Evolutionary conservation across 164 flowering plant species (phyloP), one percentile per base, ranked within the genome.

Genomic region (Piper longum): DNA sequence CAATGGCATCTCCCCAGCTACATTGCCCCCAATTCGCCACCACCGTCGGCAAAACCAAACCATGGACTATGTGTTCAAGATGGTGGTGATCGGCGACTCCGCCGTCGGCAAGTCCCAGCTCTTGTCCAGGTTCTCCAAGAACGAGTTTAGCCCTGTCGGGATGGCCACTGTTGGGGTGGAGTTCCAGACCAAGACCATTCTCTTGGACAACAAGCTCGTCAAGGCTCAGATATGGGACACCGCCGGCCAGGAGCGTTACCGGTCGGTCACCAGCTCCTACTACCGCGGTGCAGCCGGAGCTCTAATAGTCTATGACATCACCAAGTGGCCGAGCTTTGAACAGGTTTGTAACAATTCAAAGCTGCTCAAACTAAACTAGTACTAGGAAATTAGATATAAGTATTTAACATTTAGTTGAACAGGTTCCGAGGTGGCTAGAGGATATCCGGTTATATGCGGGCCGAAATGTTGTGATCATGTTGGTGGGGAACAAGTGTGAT

Each of bases 401-500:
- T 26, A 26, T 26, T 26, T 26, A 26, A 26, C 36, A 26, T 26
- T 26, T 26, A 26, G 36, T 26, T 26, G 1, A 26, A 26, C 36
- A 69, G 5, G 60, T 69, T 7, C 62, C 52, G 4, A 58, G 71
- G 42, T 69, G 71, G 71, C 67, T 69, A 4, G 57, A 59, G 59
- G 71, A 64, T 18, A 43, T 69, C 17, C 61, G 71, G 43, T 75
- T 69, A 54, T 74, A 75, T 54, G 78, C 74, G n/a, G 79, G 75
- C 56, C 74, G 72, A 16, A 75, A 78, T 7, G 77, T 73, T 41
- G 79, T 73, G 18, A 73, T 66, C 64, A 80, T 80, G 77, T 69
- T 80, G 54, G 76, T 75, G 2, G 81, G 83, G 17, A 80, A 80
- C 76, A 80, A 80, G 64, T 72, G 72, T 56, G 83, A 80, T 66